Conservation (phyloP, 805 yeast genomes). For the Yamadazyma takamatsuzukensis region DNA sequence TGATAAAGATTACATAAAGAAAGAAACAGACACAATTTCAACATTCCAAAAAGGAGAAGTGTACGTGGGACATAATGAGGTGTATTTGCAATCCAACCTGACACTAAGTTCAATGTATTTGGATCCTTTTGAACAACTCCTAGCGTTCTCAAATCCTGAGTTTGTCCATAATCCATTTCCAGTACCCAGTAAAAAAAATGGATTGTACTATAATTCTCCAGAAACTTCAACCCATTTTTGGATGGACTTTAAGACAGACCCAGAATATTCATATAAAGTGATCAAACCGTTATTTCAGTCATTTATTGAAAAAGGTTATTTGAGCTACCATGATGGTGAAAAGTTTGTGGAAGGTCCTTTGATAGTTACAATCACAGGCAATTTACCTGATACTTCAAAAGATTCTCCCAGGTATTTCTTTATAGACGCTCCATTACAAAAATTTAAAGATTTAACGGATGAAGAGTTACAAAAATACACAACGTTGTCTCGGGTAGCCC, state of each 20-base stretch:
- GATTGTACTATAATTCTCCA: conserved; percentile 42
- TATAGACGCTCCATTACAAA: conserved; percentile 50
- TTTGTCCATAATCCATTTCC: conserved; percentile 12
- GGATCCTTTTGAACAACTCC: conserved; percentile 46
- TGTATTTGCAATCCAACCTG: conserved; percentile 39
- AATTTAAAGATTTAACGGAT: conserved; percentile 20
- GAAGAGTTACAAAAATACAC: conserved; percentile 20
- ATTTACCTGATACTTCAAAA: conserved; percentile 45
- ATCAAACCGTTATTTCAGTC: conserved; percentile 45
- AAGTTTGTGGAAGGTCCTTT: conserved; percentile 49
- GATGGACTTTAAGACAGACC: conserved; percentile 61
- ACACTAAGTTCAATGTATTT: conserved; percentile 52
- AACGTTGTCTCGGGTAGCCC: conserved; percentile 36
- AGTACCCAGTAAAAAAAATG: conserved; percentile 16
- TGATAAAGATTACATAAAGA: conserved; percentile 27
- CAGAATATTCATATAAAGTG: conserved; percentile 43
- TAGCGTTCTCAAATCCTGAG: conserved; percentile 46
- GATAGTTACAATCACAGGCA: conserved; percentile 64
- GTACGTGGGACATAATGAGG: conserved; percentile 61
- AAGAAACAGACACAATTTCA: conserved; percentile 18
- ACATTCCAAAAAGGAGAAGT: conserved; percentile 32
- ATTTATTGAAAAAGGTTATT: conserved; percentile 45
- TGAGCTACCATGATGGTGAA: conserved; percentile 46
- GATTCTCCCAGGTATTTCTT: conserved; percentile 36
- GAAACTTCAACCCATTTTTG: conserved; percentile 54